Evolutionary conservation across 331 rosid genomes (phyloP), one percentile per base, ranked within the genome.

Genomic region (Arachis monticola): DNA sequence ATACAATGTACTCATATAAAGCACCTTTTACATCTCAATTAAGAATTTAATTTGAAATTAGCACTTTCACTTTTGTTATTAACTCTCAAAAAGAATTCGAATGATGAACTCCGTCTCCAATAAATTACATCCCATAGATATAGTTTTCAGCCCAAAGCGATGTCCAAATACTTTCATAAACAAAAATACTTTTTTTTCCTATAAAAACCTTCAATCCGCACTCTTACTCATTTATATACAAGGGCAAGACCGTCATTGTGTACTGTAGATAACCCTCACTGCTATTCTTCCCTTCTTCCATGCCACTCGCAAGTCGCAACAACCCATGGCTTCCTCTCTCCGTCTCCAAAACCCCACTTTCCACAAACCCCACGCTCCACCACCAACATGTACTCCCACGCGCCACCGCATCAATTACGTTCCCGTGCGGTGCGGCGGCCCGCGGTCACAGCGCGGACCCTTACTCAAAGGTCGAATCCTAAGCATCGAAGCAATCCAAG

Each of bases 401-500:
- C 50, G 85, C 63, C 4, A 77, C 38, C 40, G 40, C 4, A 35
- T 4, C 60, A 60, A 72, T 80, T 50, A 35, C 27, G n/a, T 86
- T 61, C 80, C 70, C 0, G 71, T 88, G 35, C 88, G 84, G 9
- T 89, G 95, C 70, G 97, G 98, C 2, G 95, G 98, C 5, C 98
- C 98, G 5, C 90, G 98, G 12, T 91, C 91, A 47, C 88, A 93
- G 51, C 96, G 94, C 13, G 91, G 93, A 52, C 98, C 96, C 0
- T 80, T 93, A n/a, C 67, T 93, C 10, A 91, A 85, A 80, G 98
- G 91, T 31, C 89, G 98, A n/a, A 73, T 78, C 73, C 88, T 93
- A 40, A 89, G 97, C 89, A 93, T 84, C 76, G 98, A 93, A 81
- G 98, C 98, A 59, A 93, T 93, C 88, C 97, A 89, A 83, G 96